A percentile compares a stretch with the other conserved stretches of the same genome.
phyloP scores from a whole-genome alignment of 805 yeast genomes.

The Candida incommunis region DNA sequence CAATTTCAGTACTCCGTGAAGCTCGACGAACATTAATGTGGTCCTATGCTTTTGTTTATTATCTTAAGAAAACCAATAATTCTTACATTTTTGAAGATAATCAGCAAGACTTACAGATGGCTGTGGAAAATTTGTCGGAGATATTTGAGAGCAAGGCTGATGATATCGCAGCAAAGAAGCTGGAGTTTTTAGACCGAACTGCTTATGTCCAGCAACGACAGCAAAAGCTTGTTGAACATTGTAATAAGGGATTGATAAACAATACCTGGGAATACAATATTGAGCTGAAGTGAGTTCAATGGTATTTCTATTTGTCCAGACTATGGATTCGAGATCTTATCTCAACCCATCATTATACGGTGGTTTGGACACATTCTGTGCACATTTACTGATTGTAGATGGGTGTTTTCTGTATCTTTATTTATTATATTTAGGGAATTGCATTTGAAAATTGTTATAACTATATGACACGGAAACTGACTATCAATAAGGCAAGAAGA shows the following conservation, averaged over 20 bases:
- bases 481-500: too few species aligned
- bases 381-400: too few species aligned
- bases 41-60: slow-evolving; percentile 74
- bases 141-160: slow-evolving; percentile 34
- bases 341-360: too few species aligned
- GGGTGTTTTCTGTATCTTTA: too few species aligned
- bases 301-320: too few species aligned
- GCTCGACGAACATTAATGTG: slow-evolving; percentile 73
- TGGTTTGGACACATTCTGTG: too few species aligned
- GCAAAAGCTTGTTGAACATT: slow-evolving; percentile 29
- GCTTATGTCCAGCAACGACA: slow-evolving; percentile 29
- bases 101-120: slow-evolving; percentile 45
- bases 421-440: too few species aligned
- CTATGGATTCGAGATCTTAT: too few species aligned
- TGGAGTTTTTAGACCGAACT: slow-evolving; percentile 29
- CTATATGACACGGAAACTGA: too few species aligned
- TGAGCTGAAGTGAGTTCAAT: too few species aligned
- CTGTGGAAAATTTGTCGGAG: slow-evolving; percentile 56
- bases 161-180: slow-evolving; percentile 23
- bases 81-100: slow-evolving; percentile 53
- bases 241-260: slow-evolving; percentile 28
- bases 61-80: slow-evolving; percentile 36
- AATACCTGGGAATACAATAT: slow-evolving; percentile 21
- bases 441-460: too few species aligned
- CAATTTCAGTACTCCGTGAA: slow-evolving; percentile 30